Base-by-base conservation (phyloP, 257 asterid genomes). In the Solanum dulcamara region DNA sequence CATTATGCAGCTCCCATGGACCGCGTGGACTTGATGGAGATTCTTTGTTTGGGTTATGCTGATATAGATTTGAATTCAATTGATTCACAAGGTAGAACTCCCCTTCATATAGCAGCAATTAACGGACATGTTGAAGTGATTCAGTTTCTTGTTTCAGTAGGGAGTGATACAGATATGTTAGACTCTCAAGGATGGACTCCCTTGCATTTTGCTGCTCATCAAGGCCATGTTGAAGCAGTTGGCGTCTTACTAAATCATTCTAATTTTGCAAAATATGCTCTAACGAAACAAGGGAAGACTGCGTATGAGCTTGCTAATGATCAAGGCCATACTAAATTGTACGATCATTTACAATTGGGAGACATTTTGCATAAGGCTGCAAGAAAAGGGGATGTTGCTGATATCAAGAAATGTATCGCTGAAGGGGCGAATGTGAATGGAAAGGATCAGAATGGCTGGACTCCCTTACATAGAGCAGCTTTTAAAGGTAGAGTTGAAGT, bases 401-500 rank as follows among this genome's bases (percentile, higher is more conserved):
- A 86, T 10, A 89, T 93, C 67, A 90, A 88, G 88, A 89, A 88
- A 14, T 91, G 92, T 12, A n/a, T 95, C 44, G 91, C 88, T 2
- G 89, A 89, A 37, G 97, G 98, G 46, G 94, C 94, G 3, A 86
- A 89, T 37, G 93, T 91, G 42, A 89, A 93, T 13, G 93, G 93
- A 2, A 83, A 70, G 48, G 98, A 95, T 86, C 97, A 94, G 68
- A 94, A 94, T 44, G 98, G 97, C 2, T 95, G 98, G 98, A 91
- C 91, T 0, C 91, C 97, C 18, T 79, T 95, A 89, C 98, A 95
- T n/a, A 89, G 95, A 51, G 96, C 98, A 0, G 91, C 93, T 0
- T 94, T 91, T 60, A 95, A 93, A 86, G 98, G 97, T 62, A 79
- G 88, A 71, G 18, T 92, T 68, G 97, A 95, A 86, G 87, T 93